Evolutionary conservation across 202 grass and related monocot genomes (phyloP).

Genomic region (Musa balbisiana): DNA sequence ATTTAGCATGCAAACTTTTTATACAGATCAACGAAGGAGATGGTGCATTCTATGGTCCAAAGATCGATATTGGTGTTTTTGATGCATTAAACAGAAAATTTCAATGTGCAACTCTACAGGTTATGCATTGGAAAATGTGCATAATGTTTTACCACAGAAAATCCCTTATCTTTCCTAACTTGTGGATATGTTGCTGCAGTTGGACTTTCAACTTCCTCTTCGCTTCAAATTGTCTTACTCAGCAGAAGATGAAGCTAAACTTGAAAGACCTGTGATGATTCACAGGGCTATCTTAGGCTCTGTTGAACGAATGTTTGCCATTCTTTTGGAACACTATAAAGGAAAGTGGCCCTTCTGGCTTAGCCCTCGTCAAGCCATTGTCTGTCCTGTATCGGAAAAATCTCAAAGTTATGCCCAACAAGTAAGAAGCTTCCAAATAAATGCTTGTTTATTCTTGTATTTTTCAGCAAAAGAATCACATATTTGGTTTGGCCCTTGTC

Average conservation of each 20-base stretch:
- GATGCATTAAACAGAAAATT: conserved; percentile 98
- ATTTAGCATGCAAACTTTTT: background rate
- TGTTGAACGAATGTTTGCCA: conserved; percentile 98
- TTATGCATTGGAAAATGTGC: conserved; percentile 18
- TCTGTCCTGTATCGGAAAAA: conserved; percentile 69
- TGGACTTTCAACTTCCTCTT: conserved; percentile 88
- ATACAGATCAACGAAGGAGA: conserved; percentile 94
- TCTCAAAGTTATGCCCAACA: conserved; percentile 62
- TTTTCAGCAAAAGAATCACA: background rate
- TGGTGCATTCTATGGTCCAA: conserved; percentile 97
- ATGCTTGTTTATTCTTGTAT: background rate
- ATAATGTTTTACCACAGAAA: background rate
- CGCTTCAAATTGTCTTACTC: conserved; percentile 91
- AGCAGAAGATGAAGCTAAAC: conserved; percentile 88
- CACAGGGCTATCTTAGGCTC: conserved; percentile 91
- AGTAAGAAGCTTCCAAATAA: conserved; percentile 30
- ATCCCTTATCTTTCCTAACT: background rate
- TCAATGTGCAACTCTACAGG: conserved; percentile 96
- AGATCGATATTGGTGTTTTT: conserved; percentile 99
- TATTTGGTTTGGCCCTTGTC: too few species aligned
- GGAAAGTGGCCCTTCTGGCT: conserved; percentile 99
- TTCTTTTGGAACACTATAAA: conserved; percentile 99
- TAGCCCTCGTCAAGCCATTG: conserved; percentile 94
- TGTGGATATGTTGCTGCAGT: conserved; percentile 35
- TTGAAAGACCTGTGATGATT: conserved; percentile 97